Base-by-base conservation (phyloP, 306 rosid species). In the Gleditsia sinensis region DNA sequence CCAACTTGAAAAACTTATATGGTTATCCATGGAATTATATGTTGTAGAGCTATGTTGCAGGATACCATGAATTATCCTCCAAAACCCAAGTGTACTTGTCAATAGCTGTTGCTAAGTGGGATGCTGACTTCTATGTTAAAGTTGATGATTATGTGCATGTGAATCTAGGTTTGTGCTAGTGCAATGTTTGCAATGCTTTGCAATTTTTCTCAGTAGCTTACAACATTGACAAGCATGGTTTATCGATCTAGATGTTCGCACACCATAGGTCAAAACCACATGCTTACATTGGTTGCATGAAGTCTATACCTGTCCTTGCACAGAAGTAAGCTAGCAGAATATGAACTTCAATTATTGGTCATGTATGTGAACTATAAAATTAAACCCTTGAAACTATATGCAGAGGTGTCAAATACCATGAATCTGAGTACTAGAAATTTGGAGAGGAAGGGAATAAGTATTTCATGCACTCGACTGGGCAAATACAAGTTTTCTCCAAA, bases 381-480 rank as follows among this genome's bases (percentile, higher is more conserved):
- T 37, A 37, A 30, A n/a, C 14, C 65, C 13, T n/a, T 58, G 42
- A 32, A 30, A 58, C 37, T 28, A 0, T 58, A 30, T 58, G 42
- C 65, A 58, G 65, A 58, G 42, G 88, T 23, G 87, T 82, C 57
- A 88, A 70, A 56, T 77, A 83, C 74, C 84, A 88, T 71, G 92
- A 88, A 71, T 88, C 92, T 9, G 88, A 88, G 84, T 78, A 79
- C 67, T 88, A 81, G 90, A 86, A 84, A 79, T 88, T 88, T 55
- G 92, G 92, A 19, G 77, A 75, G 30, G 76, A 69, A 37, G 92
- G 92, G 55, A 88, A 88, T 73, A 74, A 55, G 71, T 86, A 88
- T 64, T 88, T 88, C 27, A 89, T 88, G 16, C 90, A 88, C 64
- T 88, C 92, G 10, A 80, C 92, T 4, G 92, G 92, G 48, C 92